Evolutionary conservation across 805 yeast species (phyloP), one percentile per base, ranked within the genome.

Genomic region (Scheffersomyces coipomensis): DNA sequence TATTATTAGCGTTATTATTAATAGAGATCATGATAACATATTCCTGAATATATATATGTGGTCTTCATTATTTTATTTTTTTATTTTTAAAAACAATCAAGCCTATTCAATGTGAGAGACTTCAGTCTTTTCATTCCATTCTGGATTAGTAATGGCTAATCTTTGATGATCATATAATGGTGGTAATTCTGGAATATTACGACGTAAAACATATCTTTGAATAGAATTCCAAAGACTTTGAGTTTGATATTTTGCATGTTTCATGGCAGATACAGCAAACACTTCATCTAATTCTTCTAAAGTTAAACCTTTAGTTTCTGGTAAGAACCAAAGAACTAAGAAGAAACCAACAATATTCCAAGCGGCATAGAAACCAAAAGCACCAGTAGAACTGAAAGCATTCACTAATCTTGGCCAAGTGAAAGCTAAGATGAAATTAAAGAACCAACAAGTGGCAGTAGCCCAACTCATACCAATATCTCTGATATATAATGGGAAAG

Each of bases 311-410:
- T 55, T 55, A 2, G 90, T 84, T 55, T 84, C 90, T 3, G 89
- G 85, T 43, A 84, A 66, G 57, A 83, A 68, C 74, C 85, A 81
- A 39, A 86, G 73, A 4, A 85, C 86, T 52, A 86, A 50, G 64
- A 81, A 78, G 68, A 81, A 81, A 0, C 86, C 87, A 39, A 80
- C 66, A 42, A 80, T 50, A 59, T 87, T 87, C 90, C 91, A 84
- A 11, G 83, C 95, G 1, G 93, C 95, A 55, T 86, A 88, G 75
- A 81, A 88, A 11, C 93, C 89, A 57, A 85, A 88, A 3, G 95
- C 95, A 60, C 96, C 96, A 48, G 83, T 87, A 2, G 88, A 76
- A 40, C 77, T 79, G 64, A 88, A 82, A 0, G 83, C 81, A 34
- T 63, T 73, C 40, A 76, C 60, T 59, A 88, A 63, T 18, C 86